phyloP scores from a whole-genome alignment of 164 flowering plant genomes.

The Nymphaea colorata region DNA sequence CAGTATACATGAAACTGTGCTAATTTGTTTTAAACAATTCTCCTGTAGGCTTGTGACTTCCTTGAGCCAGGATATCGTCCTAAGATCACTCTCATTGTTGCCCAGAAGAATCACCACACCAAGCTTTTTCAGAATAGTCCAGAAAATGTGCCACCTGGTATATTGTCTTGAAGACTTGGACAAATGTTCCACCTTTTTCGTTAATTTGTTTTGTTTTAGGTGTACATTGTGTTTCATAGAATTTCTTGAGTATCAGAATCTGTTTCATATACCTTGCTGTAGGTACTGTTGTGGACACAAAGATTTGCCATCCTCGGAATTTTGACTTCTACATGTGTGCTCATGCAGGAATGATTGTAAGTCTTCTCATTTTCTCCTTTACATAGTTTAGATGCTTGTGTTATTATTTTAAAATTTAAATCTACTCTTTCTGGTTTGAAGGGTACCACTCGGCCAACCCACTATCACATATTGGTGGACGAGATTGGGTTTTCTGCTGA shows the following conservation, averaged over 20 bases:
- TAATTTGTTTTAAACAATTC: not conserved
- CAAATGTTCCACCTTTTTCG: not conserved
- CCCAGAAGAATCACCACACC: slow-evolving; percentile 89
- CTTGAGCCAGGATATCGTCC: slow-evolving; percentile 68
- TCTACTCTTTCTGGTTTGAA: slow-evolving; percentile 3
- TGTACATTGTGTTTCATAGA: not conserved
- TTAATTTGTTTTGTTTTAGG: no score
- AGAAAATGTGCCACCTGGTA: slow-evolving; percentile 90
- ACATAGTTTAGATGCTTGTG: not conserved
- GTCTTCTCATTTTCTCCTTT: slow-evolving; percentile 12
- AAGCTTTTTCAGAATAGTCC: slow-evolving; percentile 55
- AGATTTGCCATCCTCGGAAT: slow-evolving; percentile 63
- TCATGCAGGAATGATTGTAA: slow-evolving; percentile 93
- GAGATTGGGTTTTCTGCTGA: slow-evolving; percentile 68
- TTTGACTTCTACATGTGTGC: slow-evolving; percentile 90
- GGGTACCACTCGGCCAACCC: slow-evolving; percentile 81
- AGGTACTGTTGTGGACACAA: slow-evolving; percentile 81
- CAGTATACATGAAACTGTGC: not conserved
- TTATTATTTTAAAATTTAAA: not conserved
- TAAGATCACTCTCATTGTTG: slow-evolving; percentile 59
- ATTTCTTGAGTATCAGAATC: not conserved
- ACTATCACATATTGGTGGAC: slow-evolving; percentile 63
- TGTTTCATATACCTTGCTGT: slow-evolving; percentile 1
- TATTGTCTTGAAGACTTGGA: not conserved
- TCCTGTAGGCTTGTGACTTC: slow-evolving; percentile 66